Percentiles rank a stretch among this genome's conserved stretches.
These are phyloP conservation scores for Lactarius hatsudake DNA, from an alignment of 768 basidiomycete species.

Conservation along the genomic window DNA sequence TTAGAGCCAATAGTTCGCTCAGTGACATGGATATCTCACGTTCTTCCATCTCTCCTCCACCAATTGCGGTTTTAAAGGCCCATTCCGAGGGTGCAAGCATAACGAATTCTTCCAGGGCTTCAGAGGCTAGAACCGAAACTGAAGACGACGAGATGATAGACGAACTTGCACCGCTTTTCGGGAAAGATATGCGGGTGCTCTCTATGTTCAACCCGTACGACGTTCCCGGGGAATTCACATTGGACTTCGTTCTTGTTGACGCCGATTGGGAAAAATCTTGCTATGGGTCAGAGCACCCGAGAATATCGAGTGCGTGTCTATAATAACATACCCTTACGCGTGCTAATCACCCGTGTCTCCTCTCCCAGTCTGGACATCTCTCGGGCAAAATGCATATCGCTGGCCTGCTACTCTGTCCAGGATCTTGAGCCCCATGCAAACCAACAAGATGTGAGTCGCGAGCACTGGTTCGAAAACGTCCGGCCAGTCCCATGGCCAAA, in stretches of 20 bases:
- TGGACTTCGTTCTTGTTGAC: not conserved
- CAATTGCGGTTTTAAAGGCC: conserved; percentile 14
- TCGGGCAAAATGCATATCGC: conserved; percentile 11
- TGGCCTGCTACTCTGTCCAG: conserved; percentile 14
- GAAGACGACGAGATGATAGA: conserved; percentile 23
- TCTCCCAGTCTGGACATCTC: conserved; percentile 11
- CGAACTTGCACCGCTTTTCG: conserved; percentile 20
- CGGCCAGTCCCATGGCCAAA: conserved; percentile 21
- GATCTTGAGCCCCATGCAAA: conserved; percentile 13
- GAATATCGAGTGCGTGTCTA: conserved; percentile 6
- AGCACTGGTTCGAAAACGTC: conserved; percentile 23
- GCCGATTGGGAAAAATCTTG: conserved; percentile 16
- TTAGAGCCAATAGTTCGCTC: not conserved
- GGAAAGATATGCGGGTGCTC: conserved; percentile 19
- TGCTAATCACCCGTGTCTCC: not conserved
- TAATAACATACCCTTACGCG: not conserved
- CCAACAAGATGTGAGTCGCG: conserved; percentile 2
- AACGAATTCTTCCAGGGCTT: not conserved
- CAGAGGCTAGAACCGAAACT: not conserved
- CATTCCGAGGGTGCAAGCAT: conserved; percentile 1
- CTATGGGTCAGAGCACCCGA: conserved; percentile 15
- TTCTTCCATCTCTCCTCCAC: conserved; percentile 4
- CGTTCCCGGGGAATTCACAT: conserved; percentile 4
- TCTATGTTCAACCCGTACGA: conserved; percentile 13
- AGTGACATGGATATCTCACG: conserved; percentile 13